A percentile compares a stretch with the other conserved stretches of the same genome.
These are phyloP conservation scores for Starmera dryadoides DNA, from an alignment of 805 yeast species.

Conservation along the genomic window DNA sequence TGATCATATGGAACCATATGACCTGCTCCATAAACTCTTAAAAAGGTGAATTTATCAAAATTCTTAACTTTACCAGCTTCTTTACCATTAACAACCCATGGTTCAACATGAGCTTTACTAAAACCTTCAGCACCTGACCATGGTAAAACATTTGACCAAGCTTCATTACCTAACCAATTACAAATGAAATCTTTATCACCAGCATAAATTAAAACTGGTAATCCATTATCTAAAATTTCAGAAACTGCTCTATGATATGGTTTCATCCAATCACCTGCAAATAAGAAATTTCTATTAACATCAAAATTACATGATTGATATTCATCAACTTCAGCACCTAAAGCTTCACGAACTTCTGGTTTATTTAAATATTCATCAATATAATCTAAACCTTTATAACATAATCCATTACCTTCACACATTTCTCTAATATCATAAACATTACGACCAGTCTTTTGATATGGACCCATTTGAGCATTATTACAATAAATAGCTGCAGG, in stretches of 20 bases:
- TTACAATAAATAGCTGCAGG: constrained; percentile 92
- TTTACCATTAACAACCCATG: constrained; percentile 42
- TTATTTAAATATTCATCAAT: constrained; percentile 74
- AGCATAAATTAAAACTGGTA: constrained; percentile 86
- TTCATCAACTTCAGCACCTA: constrained; percentile 85
- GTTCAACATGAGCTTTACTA: constrained; percentile 32
- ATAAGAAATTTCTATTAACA: constrained; percentile 70
- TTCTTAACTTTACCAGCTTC: constrained; percentile 65
- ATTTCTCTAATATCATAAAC: constrained; percentile 82
- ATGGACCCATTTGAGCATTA: constrained; percentile 74
- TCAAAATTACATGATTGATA: constrained; percentile 74
- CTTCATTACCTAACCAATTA: constrained; percentile 93
- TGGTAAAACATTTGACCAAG: constrained; percentile 72
- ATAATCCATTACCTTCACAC: constrained; percentile 65
- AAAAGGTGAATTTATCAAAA: constrained; percentile 65
- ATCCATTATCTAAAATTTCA: constrained; percentile 57
- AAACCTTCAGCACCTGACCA: constrained; percentile 56
- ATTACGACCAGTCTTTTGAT: constrained; percentile 78
- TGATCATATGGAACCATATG: constrained; percentile 95
- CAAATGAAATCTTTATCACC: constrained; percentile 97
- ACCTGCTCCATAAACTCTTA: constrained; percentile 84
- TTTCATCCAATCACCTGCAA: constrained; percentile 89
- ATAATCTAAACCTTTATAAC: constrained; percentile 74
- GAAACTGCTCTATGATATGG: constrained; percentile 77
- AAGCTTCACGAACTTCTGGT: constrained; percentile 66